Percentiles rank a stretch among this genome's conserved stretches.
Evolutionary conservation across 495 filamentous ascomycete genomes (phyloP).

Genomic region (Filosporella fistucella): DNA sequence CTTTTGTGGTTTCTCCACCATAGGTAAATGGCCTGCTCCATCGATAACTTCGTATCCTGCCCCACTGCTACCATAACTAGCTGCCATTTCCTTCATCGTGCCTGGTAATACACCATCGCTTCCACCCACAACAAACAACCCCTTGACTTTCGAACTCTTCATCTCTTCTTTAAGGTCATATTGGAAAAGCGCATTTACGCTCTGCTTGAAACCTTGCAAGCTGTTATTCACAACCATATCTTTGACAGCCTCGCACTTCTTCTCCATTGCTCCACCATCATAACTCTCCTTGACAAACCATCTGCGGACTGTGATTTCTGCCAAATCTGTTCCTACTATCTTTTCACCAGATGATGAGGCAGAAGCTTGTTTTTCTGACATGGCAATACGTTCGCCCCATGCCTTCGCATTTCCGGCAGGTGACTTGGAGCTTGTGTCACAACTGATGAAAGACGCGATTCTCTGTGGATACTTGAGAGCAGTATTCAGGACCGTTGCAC

Average conservation of each 20-base stretch:
- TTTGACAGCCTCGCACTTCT: slow-evolving; percentile 47
- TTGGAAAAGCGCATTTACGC: slow-evolving; percentile 67
- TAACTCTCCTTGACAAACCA: slow-evolving; percentile 70
- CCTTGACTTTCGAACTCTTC: slow-evolving; percentile 51
- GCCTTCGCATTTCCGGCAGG: slow-evolving; percentile 66
- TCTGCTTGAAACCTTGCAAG: slow-evolving; percentile 63
- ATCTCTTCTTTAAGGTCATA: slow-evolving; percentile 68
- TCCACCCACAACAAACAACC: slow-evolving; percentile 63
- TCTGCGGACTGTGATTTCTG: slow-evolving; percentile 60
- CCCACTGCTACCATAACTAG: slow-evolving; percentile 41
- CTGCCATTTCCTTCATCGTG: slow-evolving; percentile 71
- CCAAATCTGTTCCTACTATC: slow-evolving; percentile 54
- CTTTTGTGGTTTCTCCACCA: slow-evolving; percentile 67
- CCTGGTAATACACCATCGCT: slow-evolving; percentile 70
- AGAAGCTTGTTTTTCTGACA: slow-evolving; percentile 57
- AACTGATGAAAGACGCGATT: slow-evolving; percentile 60
- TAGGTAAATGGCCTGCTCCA: slow-evolving; percentile 72
- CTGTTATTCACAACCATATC: slow-evolving; percentile 59
- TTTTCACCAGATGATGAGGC: slow-evolving; percentile 40
- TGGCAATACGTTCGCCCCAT: slow-evolving; percentile 69
- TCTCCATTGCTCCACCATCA: slow-evolving; percentile 36
- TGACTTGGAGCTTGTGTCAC: slow-evolving; percentile 69
- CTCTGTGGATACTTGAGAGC: slow-evolving; percentile 59
- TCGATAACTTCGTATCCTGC: slow-evolving; percentile 58
- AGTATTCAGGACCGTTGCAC: slow-evolving; percentile 67